A percentile compares a stretch with the other conserved stretches of the same genome.
phyloP scores from a whole-genome alignment of 2,329 filamentous ascomycete genomes.

The Diaporthe sp. region DNA sequence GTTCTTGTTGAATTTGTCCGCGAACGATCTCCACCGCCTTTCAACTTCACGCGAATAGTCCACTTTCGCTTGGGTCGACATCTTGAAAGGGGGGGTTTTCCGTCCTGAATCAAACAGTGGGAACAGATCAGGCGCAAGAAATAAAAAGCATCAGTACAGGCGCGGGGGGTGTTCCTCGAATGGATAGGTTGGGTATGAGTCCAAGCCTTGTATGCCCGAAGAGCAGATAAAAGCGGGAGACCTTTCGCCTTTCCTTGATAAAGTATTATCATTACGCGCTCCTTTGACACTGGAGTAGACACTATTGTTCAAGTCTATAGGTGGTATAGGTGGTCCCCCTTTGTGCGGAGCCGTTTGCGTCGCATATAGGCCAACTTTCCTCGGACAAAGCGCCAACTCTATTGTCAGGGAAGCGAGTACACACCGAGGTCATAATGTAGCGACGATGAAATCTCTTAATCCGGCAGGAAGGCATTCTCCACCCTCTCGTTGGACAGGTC shows the following conservation, averaged over 20 bases:
- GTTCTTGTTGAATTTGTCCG: not conserved
- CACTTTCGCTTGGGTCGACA: not conserved
- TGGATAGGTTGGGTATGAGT: not conserved
- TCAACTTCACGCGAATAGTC: not conserved
- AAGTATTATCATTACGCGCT: too few relatives aligned
- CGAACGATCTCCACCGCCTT: not conserved
- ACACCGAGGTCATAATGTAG: too few relatives aligned
- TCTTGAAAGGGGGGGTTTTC: not conserved
- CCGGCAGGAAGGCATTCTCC: not conserved
- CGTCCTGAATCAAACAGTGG: not conserved
- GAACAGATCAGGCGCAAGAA: not conserved
- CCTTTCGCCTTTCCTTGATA: not conserved
- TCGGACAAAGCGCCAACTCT: not conserved
- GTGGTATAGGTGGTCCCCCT: not conserved
- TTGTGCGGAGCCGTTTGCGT: conserved; percentile 15
- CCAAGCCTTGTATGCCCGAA: not conserved
- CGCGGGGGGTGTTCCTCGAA: too few relatives aligned
- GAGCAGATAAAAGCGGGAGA: not conserved
- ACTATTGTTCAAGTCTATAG: not conserved
- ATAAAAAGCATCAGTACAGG: not conserved
- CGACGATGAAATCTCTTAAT: not conserved
- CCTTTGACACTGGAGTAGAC: not conserved
- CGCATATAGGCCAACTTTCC: too few relatives aligned
- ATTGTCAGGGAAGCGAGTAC: too few relatives aligned
- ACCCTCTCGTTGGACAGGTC: too few relatives aligned